Percentiles rank a stretch among this genome's conserved stretches.
Evolutionary conservation across 164 flowering plant species (phyloP).

Genomic region (Magnolia changhungtana): DNA sequence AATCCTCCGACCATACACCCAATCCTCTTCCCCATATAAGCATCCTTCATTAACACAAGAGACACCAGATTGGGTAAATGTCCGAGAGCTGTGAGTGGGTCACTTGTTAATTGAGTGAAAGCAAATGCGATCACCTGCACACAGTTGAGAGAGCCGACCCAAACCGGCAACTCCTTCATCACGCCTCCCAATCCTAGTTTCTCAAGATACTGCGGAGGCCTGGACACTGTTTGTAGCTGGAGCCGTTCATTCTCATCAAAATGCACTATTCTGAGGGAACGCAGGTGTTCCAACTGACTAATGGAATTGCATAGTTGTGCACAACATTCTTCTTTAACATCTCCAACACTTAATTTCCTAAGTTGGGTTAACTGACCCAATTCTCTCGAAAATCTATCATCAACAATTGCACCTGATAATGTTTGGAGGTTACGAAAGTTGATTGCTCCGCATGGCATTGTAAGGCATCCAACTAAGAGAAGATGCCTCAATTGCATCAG

Average conservation of each 20-base stretch:
- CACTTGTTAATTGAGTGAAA: background rate
- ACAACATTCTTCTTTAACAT: constrained; percentile 11
- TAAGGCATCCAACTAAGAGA: background rate
- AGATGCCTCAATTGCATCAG: constrained; percentile 30
- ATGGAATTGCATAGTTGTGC: constrained; percentile 11
- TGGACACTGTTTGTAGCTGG: constrained; percentile 8
- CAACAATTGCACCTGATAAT: background rate
- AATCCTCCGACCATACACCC: background rate
- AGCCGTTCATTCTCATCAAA: background rate
- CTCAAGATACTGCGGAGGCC: constrained; percentile 7
- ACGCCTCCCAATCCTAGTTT: background rate
- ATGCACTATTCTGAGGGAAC: background rate
- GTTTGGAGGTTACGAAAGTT: constrained; percentile 29
- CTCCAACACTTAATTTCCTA: constrained; percentile 17
- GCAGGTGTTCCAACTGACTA: background rate
- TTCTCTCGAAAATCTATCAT: constrained; percentile 20
- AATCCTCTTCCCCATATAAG: background rate
- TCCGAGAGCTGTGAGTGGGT: background rate
- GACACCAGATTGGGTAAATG: constrained; percentile 1
- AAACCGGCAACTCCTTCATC: background rate
- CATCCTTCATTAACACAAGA: no score
- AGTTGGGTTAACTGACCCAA: constrained; percentile 15
- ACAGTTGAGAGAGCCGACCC: background rate
- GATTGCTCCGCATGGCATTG: constrained; percentile 14
- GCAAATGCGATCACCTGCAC: background rate